Conservation (phyloP, 2,329 filamentous ascomycete species). For the Diaporthe caulivora region DNA sequence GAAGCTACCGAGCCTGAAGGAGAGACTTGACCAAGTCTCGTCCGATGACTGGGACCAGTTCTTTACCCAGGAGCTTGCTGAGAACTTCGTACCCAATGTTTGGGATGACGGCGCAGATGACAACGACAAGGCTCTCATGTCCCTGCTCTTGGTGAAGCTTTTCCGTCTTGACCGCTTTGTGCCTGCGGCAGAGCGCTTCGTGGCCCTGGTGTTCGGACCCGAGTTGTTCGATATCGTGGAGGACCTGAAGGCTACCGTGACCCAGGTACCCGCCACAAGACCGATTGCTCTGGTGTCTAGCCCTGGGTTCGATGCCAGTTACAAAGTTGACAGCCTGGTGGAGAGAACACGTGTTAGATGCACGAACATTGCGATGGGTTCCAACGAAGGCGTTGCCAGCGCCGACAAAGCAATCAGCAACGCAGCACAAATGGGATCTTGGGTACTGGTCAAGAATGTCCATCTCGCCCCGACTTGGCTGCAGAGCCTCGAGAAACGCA, state of each 20-base stretch:
- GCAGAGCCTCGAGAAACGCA: slow-evolving; percentile 95
- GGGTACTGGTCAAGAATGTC: slow-evolving; percentile 99
- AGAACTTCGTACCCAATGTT: slow-evolving; percentile 82
- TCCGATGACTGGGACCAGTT: slow-evolving; percentile 82
- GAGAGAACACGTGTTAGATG: slow-evolving; percentile 85
- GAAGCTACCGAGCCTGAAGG: slow-evolving; percentile 80
- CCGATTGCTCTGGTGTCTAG: slow-evolving; percentile 94
- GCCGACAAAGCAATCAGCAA: slow-evolving; percentile 96
- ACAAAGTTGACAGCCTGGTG: slow-evolving; percentile 97
- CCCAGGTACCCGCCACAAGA: slow-evolving; percentile 84
- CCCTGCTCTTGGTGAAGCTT: slow-evolving; percentile 91
- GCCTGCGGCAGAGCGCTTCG: slow-evolving; percentile 91
- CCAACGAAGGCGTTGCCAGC: slow-evolving; percentile 90
- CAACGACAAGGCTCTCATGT: slow-evolving; percentile 82
- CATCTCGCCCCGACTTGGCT: slow-evolving; percentile 96
- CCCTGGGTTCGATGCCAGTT: slow-evolving; percentile 97
- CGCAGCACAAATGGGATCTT: slow-evolving; percentile 90
- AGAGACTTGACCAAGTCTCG: slow-evolving; percentile 73
- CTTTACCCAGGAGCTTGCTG: slow-evolving; percentile 86
- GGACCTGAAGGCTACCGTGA: slow-evolving; percentile 86
- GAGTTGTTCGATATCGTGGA: slow-evolving; percentile 86
- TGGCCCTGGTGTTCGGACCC: slow-evolving; percentile 84
- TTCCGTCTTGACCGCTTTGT: slow-evolving; percentile 97
- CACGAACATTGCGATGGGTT: slow-evolving; percentile 99
- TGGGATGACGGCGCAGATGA: slow-evolving; percentile 76